These are phyloP conservation scores for Sarocladium kiliense DNA, from an alignment of 2,329 filamentous ascomycete genomes.

Conservation along the genomic window DNA sequence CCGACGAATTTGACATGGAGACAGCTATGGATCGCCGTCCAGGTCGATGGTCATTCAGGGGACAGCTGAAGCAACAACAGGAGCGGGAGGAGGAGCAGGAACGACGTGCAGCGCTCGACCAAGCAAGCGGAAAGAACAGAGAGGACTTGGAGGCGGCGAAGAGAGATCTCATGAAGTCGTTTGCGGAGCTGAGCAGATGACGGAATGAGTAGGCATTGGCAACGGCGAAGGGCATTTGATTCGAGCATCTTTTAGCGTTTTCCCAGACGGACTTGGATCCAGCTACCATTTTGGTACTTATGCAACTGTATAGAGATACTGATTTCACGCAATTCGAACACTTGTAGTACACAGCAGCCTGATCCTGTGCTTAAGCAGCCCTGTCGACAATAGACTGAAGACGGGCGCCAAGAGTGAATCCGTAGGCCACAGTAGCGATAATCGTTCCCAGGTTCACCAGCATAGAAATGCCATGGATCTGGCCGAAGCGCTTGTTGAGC, in stretches of 20 bases:
- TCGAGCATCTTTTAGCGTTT: not conserved
- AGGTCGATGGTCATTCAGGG: slow-evolving; percentile 34
- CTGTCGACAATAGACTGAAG: slow-evolving; percentile 37
- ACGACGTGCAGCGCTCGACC: slow-evolving; percentile 14
- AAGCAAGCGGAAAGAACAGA: slow-evolving; percentile 28
- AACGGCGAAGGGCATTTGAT: not conserved
- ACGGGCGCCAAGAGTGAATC: slow-evolving; percentile 63
- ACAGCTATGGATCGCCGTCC: slow-evolving; percentile 39
- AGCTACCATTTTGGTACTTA: too few relatives aligned
- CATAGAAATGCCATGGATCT: slow-evolving; percentile 76
- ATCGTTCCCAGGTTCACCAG: slow-evolving; percentile 71
- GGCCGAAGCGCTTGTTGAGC: slow-evolving; percentile 73
- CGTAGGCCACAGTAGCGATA: slow-evolving; percentile 69
- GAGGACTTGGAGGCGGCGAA: slow-evolving; percentile 42
- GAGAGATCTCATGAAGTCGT: slow-evolving; percentile 32
- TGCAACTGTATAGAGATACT: too few relatives aligned
- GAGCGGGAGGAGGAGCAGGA: not conserved
- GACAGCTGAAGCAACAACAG: slow-evolving; percentile 23
- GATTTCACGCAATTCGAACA: not conserved
- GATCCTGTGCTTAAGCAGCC: not conserved
- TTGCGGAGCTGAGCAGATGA: not conserved
- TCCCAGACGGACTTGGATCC: not conserved
- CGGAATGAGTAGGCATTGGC: not conserved
- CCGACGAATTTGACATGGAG: slow-evolving; percentile 32
- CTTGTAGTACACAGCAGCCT: not conserved